Base-by-base conservation (phyloP, 768 basidiomycete genomes). In the Suillus lakei region DNA sequence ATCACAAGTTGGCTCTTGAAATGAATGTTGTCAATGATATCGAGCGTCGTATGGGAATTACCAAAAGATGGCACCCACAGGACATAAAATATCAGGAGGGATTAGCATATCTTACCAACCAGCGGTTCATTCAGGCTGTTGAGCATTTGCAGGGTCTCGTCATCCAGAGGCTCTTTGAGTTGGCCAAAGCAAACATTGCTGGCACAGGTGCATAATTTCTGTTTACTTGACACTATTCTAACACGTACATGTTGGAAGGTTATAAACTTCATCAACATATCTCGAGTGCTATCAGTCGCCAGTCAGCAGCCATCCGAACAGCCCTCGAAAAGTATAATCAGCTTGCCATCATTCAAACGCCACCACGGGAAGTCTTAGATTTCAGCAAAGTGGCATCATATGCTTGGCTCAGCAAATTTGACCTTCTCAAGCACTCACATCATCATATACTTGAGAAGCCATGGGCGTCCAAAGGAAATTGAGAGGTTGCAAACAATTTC, bases 81-180 rank as follows among this genome's bases (percentile, higher is more conserved):
- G 46, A 62, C 12, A 60, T 51, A 3, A 70, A 79, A 53, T 82
- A 79, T 58, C 60, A 56, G 32, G 59, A 65, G 7, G 62, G 64
- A 2, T 2, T 64, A 3, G 55, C 67, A 21, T 64, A 64, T 48
- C 28, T 34, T 6, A 41, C 44, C 18, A 41, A 59, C 18, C 4
- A 28, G 28, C 64, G 67, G 15, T 82, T 80, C 54, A 72, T 69
- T 13, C 62, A 41, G 9, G 76, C 78, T 0, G 68, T 83, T 2
- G 71, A 79, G 18, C 67, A 72, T 13, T 66, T 83, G 0, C 75
- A 81, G 55, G 51, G 68, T n/a, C 76, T 82, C 9, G 74, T 78
- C 4, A 66, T 80, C 0, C 77, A 76, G 64, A 71, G 73, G 2
- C 67, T 82, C 2, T 81, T 82, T 68, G 79, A 82, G 67, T 71